These are phyloP conservation scores for Fermentozyma sake DNA, from an alignment of 1,139 yeast species.

Conservation along the genomic window DNA sequence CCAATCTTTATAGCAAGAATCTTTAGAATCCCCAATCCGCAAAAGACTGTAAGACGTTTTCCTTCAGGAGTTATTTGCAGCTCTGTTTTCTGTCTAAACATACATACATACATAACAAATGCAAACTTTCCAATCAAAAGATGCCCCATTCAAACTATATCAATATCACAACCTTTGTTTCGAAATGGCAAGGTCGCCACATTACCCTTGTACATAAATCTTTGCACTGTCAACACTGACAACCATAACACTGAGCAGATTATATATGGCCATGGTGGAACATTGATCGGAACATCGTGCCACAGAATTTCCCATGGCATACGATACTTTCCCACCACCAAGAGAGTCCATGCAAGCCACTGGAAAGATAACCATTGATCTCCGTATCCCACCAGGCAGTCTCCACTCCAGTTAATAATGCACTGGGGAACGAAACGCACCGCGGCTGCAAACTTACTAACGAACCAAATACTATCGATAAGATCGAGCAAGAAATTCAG, in stretches of 20 bases:
- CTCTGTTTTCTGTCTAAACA: no score
- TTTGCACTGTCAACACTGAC: background rate
- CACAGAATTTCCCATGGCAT: constrained; percentile 10
- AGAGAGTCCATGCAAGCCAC: constrained; percentile 6
- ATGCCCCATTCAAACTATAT: no score
- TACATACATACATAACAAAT: no score
- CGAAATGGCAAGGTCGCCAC: background rate
- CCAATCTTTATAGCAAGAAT: no score
- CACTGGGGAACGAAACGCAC: constrained; percentile 25
- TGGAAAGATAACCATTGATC: constrained; percentile 10
- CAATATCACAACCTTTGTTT: no score
- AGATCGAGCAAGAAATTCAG: constrained; percentile 17
- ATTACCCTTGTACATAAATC: background rate
- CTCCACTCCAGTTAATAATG: constrained; percentile 23
- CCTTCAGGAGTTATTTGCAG: no score
- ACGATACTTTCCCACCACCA: constrained; percentile 6
- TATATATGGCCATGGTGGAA: constrained; percentile 16
- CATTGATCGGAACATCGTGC: constrained; percentile 24
- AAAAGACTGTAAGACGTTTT: no score
- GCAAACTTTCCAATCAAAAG: no score
- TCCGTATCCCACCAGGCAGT: constrained; percentile 14
- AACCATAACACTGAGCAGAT: constrained; percentile 1
- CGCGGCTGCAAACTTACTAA: constrained; percentile 12
- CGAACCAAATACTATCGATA: constrained; percentile 26
- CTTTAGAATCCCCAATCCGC: no score